phyloP scores from a whole-genome alignment of 2,329 filamentous ascomycete species.

The Fusarium lateritium region DNA sequence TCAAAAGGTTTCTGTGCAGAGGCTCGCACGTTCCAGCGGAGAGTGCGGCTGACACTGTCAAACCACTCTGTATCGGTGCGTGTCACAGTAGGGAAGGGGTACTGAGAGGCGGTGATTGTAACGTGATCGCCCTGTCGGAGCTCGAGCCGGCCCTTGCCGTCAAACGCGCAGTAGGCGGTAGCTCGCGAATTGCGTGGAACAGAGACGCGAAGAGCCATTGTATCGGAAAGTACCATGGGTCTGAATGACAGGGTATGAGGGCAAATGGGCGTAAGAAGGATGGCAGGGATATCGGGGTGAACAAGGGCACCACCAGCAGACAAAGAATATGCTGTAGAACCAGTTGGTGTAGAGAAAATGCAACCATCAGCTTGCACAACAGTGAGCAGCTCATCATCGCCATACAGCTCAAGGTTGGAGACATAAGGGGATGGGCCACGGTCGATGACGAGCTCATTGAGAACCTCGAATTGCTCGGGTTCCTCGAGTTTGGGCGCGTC shows the following conservation, averaged over 20 bases:
- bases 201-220: conserved; percentile 89
- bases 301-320: conserved; percentile 96
- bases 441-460: conserved; percentile 99
- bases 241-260: conserved; percentile 97
- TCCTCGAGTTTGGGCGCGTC: conserved; percentile 80
- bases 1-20: conserved; percentile 94
- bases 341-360: conserved; percentile 97
- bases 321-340: conserved; percentile 94
- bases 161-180: conserved; percentile 96
- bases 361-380: conserved; percentile 97
- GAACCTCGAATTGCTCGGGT: conserved; percentile 95
- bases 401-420: conserved; percentile 95
- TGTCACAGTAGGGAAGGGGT: conserved; percentile 96
- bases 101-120: conserved; percentile 95
- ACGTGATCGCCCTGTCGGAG: conserved; percentile 94
- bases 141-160: conserved; percentile 96
- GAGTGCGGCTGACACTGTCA: conserved; percentile 90
- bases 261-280: conserved; percentile 96
- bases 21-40: conserved; percentile 95
- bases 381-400: conserved; percentile 93
- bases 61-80: conserved; percentile 95
- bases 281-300: conserved; percentile 96
- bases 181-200: conserved; percentile 89
- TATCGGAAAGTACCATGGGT: conserved; percentile 97
- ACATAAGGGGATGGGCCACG: conserved; percentile 97